Evolutionary conservation across 2,329 filamentous ascomycete genomes (phyloP).

Genomic region (Hymenoscyphus fructigenus): DNA sequence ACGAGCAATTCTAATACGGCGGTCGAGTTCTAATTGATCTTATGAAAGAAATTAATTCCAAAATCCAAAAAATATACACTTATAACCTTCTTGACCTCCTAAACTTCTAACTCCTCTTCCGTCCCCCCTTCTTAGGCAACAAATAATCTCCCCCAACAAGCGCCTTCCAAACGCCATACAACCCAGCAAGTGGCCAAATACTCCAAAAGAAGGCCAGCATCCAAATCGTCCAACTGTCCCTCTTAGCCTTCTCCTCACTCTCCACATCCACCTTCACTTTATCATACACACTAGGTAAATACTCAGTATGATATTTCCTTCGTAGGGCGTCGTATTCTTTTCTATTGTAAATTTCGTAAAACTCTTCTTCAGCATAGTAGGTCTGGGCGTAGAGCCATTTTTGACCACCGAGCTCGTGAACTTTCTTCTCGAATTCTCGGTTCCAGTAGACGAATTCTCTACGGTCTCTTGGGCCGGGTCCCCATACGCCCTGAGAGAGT

Average conservation of each 20-base stretch:
- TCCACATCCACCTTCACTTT: slow-evolving; percentile 62
- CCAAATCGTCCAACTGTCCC: slow-evolving; percentile 38
- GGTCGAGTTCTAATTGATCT: too few relatives aligned
- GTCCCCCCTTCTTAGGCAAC: slow-evolving; percentile 19
- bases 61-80: background rate
- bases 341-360: slow-evolving; percentile 62
- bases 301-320: slow-evolving; percentile 59
- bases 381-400: slow-evolving; percentile 88
- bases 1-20: too few relatives aligned
- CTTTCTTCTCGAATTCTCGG: slow-evolving; percentile 66
- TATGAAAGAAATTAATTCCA: background rate
- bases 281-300: slow-evolving; percentile 69
- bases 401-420: slow-evolving; percentile 67
- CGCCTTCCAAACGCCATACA: slow-evolving; percentile 34
- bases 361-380: slow-evolving; percentile 72
- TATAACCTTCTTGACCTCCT: background rate
- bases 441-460: slow-evolving; percentile 66
- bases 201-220: slow-evolving; percentile 32
- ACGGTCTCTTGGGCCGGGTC: slow-evolving; percentile 59
- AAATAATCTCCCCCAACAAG: slow-evolving; percentile 32
- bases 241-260: slow-evolving; percentile 25
- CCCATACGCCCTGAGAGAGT: slow-evolving; percentile 61
- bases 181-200: slow-evolving; percentile 34
- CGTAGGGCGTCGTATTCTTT: slow-evolving; percentile 62
- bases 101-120: background rate